Conservation (phyloP, 345 rosid genomes). For the Dipteronia sinensis region DNA sequence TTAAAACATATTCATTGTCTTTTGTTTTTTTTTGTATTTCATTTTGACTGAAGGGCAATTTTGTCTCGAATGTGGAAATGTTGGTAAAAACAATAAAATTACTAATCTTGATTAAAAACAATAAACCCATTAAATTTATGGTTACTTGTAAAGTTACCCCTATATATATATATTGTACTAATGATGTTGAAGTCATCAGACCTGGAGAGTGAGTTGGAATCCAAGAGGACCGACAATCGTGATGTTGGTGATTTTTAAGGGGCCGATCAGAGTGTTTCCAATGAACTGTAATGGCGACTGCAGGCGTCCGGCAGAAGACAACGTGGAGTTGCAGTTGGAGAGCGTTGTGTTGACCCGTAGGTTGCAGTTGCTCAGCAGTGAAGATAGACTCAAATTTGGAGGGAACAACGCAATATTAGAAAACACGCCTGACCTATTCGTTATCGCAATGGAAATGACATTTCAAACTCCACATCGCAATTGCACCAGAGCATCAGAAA, state of each 20-base stretch:
- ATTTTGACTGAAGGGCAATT: too few species aligned
- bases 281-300: conserved; percentile 41
- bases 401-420: conserved; percentile 37
- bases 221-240: conserved; percentile 42
- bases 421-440: conserved; percentile 43
- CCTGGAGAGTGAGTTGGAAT: conserved; percentile 38
- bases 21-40: too few species aligned
- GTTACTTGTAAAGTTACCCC: too few species aligned
- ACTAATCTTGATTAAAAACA: too few species aligned
- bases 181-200: conserved; percentile 8
- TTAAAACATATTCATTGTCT: too few species aligned
- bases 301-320: conserved; percentile 45
- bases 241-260: conserved; percentile 25
- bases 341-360: conserved; percentile 58
- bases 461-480: conserved; percentile 48
- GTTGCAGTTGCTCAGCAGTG: conserved; percentile 42
- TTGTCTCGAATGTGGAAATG: too few species aligned
- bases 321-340: conserved; percentile 49
- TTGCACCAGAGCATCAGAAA: conserved; percentile 54
- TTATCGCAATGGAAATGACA: conserved; percentile 43
- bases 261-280: conserved; percentile 43
- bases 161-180: background rate
- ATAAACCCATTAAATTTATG: too few species aligned
- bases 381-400: conserved; percentile 33
- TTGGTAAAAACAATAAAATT: too few species aligned